These are phyloP conservation scores for Hyphopichia fennica DNA, from an alignment of 1,139 yeast species.

Conservation along the genomic window DNA sequence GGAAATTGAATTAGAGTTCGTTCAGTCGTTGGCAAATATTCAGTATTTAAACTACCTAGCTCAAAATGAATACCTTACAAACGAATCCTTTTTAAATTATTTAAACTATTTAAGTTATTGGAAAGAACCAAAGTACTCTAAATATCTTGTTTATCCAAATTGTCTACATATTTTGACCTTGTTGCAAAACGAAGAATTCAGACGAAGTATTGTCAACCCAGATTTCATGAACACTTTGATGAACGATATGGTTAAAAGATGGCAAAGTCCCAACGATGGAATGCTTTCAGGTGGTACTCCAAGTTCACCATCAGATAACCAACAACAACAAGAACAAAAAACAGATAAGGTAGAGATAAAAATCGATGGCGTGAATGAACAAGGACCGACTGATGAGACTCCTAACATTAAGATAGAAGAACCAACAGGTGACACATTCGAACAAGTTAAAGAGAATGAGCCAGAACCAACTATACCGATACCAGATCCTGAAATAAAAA, in stretches of 20 bases:
- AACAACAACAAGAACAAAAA: neutral
- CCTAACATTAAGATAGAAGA: neutral
- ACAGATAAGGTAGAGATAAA: neutral
- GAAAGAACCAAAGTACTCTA: constrained; percentile 66
- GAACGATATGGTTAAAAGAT: constrained; percentile 76
- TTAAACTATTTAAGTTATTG: constrained; percentile 72
- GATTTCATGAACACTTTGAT: constrained; percentile 60
- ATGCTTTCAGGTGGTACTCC: neutral
- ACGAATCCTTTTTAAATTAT: constrained; percentile 61
- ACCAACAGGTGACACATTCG: neutral
- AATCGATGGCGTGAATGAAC: neutral
- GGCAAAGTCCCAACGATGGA: constrained; percentile 44
- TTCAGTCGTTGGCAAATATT: constrained; percentile 78
- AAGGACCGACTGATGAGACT: too few species aligned
- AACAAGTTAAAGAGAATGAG: neutral
- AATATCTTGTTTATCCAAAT: constrained; percentile 69
- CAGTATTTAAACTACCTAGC: constrained; percentile 75
- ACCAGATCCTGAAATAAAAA: too few species aligned
- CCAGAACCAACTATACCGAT: too few species aligned
- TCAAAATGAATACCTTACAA: constrained; percentile 66
- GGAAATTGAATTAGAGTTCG: constrained; percentile 82
- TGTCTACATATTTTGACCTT: constrained; percentile 66
- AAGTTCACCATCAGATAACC: neutral
- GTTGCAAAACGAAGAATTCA: constrained; percentile 55
- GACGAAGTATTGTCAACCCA: constrained; percentile 53